These are phyloP conservation scores for Russula sp. DNA, from an alignment of 768 basidiomycete species.

Conservation along the genomic window DNA sequence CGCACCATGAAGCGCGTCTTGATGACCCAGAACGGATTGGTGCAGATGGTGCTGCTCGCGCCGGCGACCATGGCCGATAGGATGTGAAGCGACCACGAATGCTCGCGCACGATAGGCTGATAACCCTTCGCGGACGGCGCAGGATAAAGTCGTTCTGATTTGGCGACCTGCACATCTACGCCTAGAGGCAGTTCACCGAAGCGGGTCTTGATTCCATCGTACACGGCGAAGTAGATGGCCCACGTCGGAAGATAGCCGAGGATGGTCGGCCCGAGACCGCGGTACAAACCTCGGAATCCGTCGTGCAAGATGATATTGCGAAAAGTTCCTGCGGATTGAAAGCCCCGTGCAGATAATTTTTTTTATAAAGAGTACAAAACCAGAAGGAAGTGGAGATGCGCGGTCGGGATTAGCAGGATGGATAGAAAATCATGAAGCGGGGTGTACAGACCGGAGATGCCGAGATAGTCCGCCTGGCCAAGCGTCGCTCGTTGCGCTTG, in stretches of 20 bases:
- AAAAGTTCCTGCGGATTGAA: slow-evolving; percentile 28
- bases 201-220: slow-evolving; percentile 86
- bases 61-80: slow-evolving; percentile 95
- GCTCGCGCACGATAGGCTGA: slow-evolving; percentile 71
- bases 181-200: slow-evolving; percentile 64
- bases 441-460: slow-evolving; percentile 20
- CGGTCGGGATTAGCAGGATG: slow-evolving; percentile 17
- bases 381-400: slow-evolving; percentile 18
- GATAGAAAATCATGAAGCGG: background rate
- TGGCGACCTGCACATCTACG: slow-evolving; percentile 21
- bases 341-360: slow-evolving; percentile 17
- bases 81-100: slow-evolving; percentile 84
- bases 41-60: slow-evolving; percentile 85
- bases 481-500: slow-evolving; percentile 81
- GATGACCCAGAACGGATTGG: slow-evolving; percentile 97
- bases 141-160: slow-evolving; percentile 55
- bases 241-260: slow-evolving; percentile 97
- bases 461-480: slow-evolving; percentile 59
- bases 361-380: background rate
- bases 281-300: slow-evolving; percentile 86
- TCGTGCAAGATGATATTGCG: slow-evolving; percentile 50
- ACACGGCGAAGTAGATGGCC: slow-evolving; percentile 98
- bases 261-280: slow-evolving; percentile 95
- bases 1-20: slow-evolving; percentile 97
- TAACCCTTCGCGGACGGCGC: slow-evolving; percentile 83